Evolutionary conservation across 129 eudicot species (phyloP), one percentile per base, ranked within the genome.

Genomic region (Kitagawia praeruptora): DNA sequence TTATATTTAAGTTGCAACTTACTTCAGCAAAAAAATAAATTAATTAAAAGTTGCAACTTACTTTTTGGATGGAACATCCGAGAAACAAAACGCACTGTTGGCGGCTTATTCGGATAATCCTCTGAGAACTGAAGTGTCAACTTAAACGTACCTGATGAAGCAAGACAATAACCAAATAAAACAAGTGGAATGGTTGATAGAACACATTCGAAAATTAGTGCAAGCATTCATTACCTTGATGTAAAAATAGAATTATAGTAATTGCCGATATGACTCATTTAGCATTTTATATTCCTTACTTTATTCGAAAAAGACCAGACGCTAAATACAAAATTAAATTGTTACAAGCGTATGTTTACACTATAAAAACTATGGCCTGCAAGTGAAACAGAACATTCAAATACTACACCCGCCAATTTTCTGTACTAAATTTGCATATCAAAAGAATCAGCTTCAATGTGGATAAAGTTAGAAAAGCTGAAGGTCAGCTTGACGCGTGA

Each of bases 51-150:
- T 88, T 84, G 16, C 73, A 80, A 83, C 92, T 88, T 86, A 86
- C 92, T 88, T 81, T 88, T 88, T 25, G 92, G 89, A 81, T 88
- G 92, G 64, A 88, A 88, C 92, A 88, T 88, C 70, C 92, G 88
- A 77, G 92, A 88, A 66, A 88, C 89, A 67, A 88, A 88, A 41
- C 89, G 88, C 53, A 88, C 88, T 27, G 86, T 83, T 14, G 92
- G 92, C 44, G 92, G 86, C 86, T 88, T 88, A 84, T 88, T 88
- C 34, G 92, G 89, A 77, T 88, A 88, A 82, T 88, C 92, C 83
- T 88, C 92, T n/a, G 85, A 44, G 61, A 85, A 88, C 39, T 77
- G 81, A 41, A 88, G 76, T 31, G 81, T 85, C 85, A 84, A 78
- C 80, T 85, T 85, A 76, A 81, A 88, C 40, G 87, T 78, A 66